Evolutionary conservation across 495 filamentous ascomycete genomes (phyloP), one percentile per base, ranked within the genome.

Genomic region (Friedmanniomyces endolithicus): DNA sequence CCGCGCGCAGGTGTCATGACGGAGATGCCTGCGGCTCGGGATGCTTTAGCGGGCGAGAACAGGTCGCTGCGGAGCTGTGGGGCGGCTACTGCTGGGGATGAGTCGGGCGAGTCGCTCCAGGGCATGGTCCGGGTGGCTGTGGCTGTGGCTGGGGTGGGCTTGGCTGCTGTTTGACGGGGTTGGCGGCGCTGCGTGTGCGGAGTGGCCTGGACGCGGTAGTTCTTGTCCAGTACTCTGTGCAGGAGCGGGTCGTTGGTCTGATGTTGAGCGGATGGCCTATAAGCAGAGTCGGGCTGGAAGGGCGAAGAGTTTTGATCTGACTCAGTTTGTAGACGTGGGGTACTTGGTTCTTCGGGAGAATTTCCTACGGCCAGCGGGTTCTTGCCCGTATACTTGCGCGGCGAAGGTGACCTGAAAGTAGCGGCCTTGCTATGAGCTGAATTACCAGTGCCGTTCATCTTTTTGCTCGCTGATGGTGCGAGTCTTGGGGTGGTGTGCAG

Each of bases 131-230:
- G 69, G 23, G 69, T 74, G 16, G 59, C 63, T 59, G 60, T 74
- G 16, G 59, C 63, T 59, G 60, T 55, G 6, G 52, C 62, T 24
- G 64, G 57, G 11, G 55, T 55, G 37, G 29, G 44, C 24, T 48
- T 52, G 8, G 50, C 39, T 19, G 63, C 43, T 11, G 62, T 63
- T 68, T 49, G 64, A 60, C 53, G 63, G 37, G 51, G 63, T 47
- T 65, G 61, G 69, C 75, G 53, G n/a, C 58, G 61, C 40, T 59
- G 62, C 11, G 73, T 85, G 48, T 87, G 81, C 0, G 92, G 94
- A 9, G 92, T 98, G 12, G 92, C 89, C 71, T 88, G 85, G 0
- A 98, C 71, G 27, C 94, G 86, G 69, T 94, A 98, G 41, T 85
- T 96, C 66, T 92, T 95, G 71, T 96, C 87, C 8, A 88, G 79